Evolutionary conservation across 371 early-diverging fungal species (phyloP), one percentile per base, ranked within the genome.

Genomic region (Apophysomyces variabilis): DNA sequence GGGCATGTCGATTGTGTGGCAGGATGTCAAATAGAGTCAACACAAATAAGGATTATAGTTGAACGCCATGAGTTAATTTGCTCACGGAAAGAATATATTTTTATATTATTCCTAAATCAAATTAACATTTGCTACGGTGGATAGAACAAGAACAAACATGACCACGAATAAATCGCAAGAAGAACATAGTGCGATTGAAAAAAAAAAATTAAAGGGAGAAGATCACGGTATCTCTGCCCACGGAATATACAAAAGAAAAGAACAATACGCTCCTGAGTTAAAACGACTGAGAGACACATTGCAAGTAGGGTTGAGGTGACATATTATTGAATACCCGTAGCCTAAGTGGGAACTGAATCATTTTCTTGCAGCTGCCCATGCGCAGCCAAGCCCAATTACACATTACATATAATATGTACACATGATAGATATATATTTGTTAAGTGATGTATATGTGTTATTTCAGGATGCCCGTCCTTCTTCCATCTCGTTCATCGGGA

Each of bases 401-500:
- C 32, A 26, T 26, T 26, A 26, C 32, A 26, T 26, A 26, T 26
- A 4, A 18, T 47, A 47, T 47, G n/a, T 47, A 47, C 47, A 47
- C 16, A 26, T 26, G 32, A 26, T 26, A 26, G 32, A 26, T 26
- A 26, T 26, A 26, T 26, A 26, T 26, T 26, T 26, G 32, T 9
- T 8, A 50, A 8, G 54, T 8, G 21, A 50, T 21, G 7, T 7
- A 50, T 50, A 26, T 18, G 11, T 16, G 11, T 11, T 21, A 9
- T 7, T 21, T 50, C 21, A 50, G 7, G 54, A 50, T 26, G 54
- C 9, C 21, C 54, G 54, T 21, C 62, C 56, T 3, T 45, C 61
- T 35, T 60, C 69, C 16, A 75, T 67, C 7, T 76, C 74, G 21
- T 72, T 60, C 75, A 81, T 66, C 14, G 79, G 77, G 54, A 81